Evolutionary conservation across 257 asterid genomes (phyloP).

Genomic region (Fraxinus anomala): DNA sequence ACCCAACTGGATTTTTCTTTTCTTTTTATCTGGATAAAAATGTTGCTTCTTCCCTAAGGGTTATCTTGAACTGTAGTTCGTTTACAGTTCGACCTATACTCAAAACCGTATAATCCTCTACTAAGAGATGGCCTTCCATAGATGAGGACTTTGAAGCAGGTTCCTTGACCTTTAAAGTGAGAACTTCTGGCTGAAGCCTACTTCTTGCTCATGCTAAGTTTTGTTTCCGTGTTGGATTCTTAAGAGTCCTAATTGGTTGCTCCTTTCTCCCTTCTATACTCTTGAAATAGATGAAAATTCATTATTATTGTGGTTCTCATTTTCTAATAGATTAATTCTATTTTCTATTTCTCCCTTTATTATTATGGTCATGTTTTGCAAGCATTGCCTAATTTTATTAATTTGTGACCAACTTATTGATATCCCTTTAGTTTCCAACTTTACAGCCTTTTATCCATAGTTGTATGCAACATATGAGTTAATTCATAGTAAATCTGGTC

Average conservation of each 20-base stretch:
- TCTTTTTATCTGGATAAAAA: background rate
- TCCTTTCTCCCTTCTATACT: background rate
- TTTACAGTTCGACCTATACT: background rate
- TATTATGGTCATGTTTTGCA: too few relatives aligned
- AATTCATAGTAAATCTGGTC: background rate
- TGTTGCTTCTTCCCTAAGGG: background rate
- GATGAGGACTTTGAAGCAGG: background rate
- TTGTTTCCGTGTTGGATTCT: background rate
- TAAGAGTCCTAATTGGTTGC: background rate
- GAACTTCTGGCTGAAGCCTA: background rate
- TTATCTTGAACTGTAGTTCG: background rate
- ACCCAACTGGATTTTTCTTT: background rate
- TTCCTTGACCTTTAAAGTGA: background rate
- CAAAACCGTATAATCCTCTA: background rate
- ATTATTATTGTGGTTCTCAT: background rate
- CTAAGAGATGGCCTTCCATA: background rate
- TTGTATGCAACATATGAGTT: background rate
- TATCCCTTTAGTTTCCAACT: background rate
- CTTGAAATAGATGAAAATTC: background rate
- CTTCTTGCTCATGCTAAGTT: background rate
- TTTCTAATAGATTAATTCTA: background rate
- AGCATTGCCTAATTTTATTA: too few relatives aligned
- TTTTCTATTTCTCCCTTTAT: background rate
- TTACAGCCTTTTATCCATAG: constrained; percentile 8
- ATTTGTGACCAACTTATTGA: background rate